Percentiles rank a stretch among this genome's conserved stretches.
Evolutionary conservation across 495 filamentous ascomycete species (phyloP).

Genomic region (Aspergillus panamensis): DNA sequence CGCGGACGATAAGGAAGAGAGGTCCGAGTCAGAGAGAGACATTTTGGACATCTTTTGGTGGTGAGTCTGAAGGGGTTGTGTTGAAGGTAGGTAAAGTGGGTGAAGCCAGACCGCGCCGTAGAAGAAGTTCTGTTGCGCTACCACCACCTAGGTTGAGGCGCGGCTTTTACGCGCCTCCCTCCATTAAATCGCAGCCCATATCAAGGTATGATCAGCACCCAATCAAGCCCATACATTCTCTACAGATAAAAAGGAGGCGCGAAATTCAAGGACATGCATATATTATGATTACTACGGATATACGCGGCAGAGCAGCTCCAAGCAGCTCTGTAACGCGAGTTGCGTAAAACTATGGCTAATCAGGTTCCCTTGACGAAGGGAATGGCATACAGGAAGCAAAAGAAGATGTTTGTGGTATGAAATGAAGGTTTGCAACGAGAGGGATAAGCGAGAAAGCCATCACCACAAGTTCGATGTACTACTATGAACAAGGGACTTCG

Average conservation of each 20-base stretch:
- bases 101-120: constrained; percentile 26
- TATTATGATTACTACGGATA: constrained; percentile 6
- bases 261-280: constrained; percentile 3
- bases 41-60: constrained; percentile 35
- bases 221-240: constrained; percentile 16
- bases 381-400: too few relatives aligned
- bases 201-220: constrained; percentile 26
- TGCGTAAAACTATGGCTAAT: not conserved
- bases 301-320: not conserved
- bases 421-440: too few relatives aligned
- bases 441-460: too few relatives aligned
- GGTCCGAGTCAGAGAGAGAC: constrained; percentile 52
- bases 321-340: not conserved
- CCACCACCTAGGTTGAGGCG: constrained; percentile 23
- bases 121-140: constrained; percentile 24
- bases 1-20: constrained; percentile 58
- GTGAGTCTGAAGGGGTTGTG: constrained; percentile 25
- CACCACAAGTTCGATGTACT: too few relatives aligned
- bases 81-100: constrained; percentile 29
- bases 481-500: too few relatives aligned
- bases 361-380: too few relatives aligned
- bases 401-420: too few relatives aligned
- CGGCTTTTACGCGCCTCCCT: constrained; percentile 31
- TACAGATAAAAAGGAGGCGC: not conserved
- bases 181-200: constrained; percentile 22